These are phyloP conservation scores for Candolleomyces aberdarensis DNA, from an alignment of 768 basidiomycete genomes.

Conservation along the genomic window DNA sequence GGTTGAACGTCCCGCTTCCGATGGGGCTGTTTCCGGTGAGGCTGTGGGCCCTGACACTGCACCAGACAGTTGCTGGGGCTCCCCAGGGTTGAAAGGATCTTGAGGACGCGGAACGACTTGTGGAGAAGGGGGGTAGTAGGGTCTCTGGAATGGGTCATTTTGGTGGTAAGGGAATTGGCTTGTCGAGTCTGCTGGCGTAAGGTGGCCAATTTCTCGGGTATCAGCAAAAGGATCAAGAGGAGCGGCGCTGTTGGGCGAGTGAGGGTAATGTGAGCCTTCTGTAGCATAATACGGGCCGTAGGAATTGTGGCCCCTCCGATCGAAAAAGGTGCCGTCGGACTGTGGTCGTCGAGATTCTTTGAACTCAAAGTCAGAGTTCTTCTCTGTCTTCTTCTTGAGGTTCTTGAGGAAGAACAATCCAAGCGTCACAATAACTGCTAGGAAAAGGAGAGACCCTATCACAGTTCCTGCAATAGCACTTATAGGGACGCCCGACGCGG, in stretches of 20 bases:
- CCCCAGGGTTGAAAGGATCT: conserved; percentile 10
- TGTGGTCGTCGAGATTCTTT: conserved; percentile 28
- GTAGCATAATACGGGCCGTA: not conserved
- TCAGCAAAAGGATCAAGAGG: conserved; percentile 13
- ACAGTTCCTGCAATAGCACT: conserved; percentile 52
- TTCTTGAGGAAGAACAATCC: conserved; percentile 49
- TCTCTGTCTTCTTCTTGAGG: conserved; percentile 5
- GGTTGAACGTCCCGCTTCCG: conserved; percentile 16
- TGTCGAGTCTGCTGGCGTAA: conserved; percentile 10
- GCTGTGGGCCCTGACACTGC: not conserved
- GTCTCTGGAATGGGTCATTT: conserved; percentile 15
- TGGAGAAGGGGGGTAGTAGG: conserved; percentile 14
- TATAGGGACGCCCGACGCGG: conserved; percentile 28
- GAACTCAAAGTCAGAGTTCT: conserved; percentile 10
- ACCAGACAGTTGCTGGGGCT: not conserved
- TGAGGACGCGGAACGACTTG: not conserved
- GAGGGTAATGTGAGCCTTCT: not conserved
- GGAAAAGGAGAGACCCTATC: conserved; percentile 49
- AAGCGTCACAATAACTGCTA: conserved; percentile 50
- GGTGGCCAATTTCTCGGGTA: conserved; percentile 12
- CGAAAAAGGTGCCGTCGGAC: conserved; percentile 19
- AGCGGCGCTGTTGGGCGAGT: conserved; percentile 11
- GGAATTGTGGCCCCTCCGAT: conserved; percentile 3
- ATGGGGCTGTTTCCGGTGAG: not conserved
- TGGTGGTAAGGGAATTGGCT: conserved; percentile 12